phyloP scores from a whole-genome alignment of 2,329 filamentous ascomycete genomes.

The Scytalidium lignicola region DNA sequence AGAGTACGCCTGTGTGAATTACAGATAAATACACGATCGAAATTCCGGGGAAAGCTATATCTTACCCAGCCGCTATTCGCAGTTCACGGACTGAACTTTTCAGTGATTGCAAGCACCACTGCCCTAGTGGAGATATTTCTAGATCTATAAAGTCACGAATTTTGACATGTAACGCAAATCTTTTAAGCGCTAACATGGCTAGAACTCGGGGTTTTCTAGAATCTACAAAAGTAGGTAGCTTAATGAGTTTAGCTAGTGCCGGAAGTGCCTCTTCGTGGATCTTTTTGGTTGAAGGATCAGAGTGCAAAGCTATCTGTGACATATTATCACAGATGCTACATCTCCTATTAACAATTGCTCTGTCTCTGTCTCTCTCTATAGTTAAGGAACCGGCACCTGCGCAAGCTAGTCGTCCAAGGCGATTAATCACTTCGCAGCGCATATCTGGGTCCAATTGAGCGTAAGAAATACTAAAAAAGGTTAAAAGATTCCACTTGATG shows the following conservation, averaged over 20 bases:
- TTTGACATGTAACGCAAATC: slow-evolving; percentile 62
- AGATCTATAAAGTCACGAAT: slow-evolving; percentile 59
- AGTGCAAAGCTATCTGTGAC: slow-evolving; percentile 8
- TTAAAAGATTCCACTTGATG: neutral
- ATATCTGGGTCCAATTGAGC: slow-evolving; percentile 40
- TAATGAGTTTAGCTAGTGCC: slow-evolving; percentile 40
- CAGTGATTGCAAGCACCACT: slow-evolving; percentile 77
- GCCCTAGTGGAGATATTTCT: slow-evolving; percentile 61
- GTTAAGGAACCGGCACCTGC: slow-evolving; percentile 43
- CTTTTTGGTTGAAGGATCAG: slow-evolving; percentile 6
- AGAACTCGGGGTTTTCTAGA: slow-evolving; percentile 60
- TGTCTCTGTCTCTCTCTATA: slow-evolving; percentile 20
- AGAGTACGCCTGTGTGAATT: slow-evolving; percentile 49
- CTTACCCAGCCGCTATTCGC: slow-evolving; percentile 69
- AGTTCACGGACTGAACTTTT: slow-evolving; percentile 82
- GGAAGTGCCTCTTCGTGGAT: slow-evolving; percentile 34
- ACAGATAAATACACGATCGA: slow-evolving; percentile 11
- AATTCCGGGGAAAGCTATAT: slow-evolving; percentile 5
- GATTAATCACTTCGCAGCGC: slow-evolving; percentile 47
- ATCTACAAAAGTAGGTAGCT: slow-evolving; percentile 40
- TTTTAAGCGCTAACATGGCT: slow-evolving; percentile 66
- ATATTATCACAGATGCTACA: slow-evolving; percentile 26
- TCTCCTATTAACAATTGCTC: slow-evolving; percentile 17
- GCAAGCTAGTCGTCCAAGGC: slow-evolving; percentile 54
- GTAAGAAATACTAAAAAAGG: slow-evolving; percentile 17